A percentile compares a stretch with the other conserved stretches of the same genome.
These are phyloP conservation scores for Microthyrium microscopicum DNA, from an alignment of 2,329 filamentous ascomycete genomes.

Conservation along the genomic window DNA sequence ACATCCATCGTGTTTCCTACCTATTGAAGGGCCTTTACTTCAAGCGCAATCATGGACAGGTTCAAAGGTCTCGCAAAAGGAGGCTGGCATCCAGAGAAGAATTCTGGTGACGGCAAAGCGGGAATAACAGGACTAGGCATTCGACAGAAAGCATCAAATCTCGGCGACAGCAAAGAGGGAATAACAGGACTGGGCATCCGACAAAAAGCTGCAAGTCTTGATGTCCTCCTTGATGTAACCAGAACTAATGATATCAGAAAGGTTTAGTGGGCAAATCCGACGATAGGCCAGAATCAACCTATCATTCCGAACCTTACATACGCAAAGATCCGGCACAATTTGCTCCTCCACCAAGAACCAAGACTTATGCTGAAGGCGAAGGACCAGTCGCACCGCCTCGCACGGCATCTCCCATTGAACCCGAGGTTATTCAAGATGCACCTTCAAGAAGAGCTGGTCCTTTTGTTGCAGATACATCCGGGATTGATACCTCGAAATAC, in stretches of 20 bases:
- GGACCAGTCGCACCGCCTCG: slow-evolving; percentile 1
- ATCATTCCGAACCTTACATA: slow-evolving; percentile 43
- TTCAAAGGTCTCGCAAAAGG: slow-evolving; percentile 27
- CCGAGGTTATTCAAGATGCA: neutral
- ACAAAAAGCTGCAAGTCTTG: neutral
- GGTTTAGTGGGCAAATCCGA: slow-evolving; percentile 42
- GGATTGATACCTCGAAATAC: slow-evolving; percentile 3
- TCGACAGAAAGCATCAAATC: slow-evolving; percentile 20
- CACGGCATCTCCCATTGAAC: neutral
- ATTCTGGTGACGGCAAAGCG: slow-evolving; percentile 13
- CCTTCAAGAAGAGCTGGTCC: slow-evolving; percentile 1
- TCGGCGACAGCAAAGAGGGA: slow-evolving; percentile 40
- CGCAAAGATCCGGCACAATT: slow-evolving; percentile 65
- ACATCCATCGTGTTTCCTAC: too few relatives aligned
- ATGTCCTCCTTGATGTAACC: slow-evolving; percentile 5
- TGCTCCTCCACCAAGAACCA: slow-evolving; percentile 55
- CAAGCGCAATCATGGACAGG: slow-evolving; percentile 12
- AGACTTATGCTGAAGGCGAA: slow-evolving; percentile 7
- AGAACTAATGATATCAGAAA: slow-evolving; percentile 25
- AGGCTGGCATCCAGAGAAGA: slow-evolving; percentile 31
- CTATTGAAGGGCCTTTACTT: too few relatives aligned
- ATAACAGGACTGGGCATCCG: slow-evolving; percentile 20
- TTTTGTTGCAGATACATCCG: slow-evolving; percentile 5
- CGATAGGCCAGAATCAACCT: slow-evolving; percentile 24
- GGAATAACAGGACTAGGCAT: slow-evolving; percentile 17